phyloP scores from a whole-genome alignment of 2,329 filamentous ascomycete species.

The Exserohilum rostratum region DNA sequence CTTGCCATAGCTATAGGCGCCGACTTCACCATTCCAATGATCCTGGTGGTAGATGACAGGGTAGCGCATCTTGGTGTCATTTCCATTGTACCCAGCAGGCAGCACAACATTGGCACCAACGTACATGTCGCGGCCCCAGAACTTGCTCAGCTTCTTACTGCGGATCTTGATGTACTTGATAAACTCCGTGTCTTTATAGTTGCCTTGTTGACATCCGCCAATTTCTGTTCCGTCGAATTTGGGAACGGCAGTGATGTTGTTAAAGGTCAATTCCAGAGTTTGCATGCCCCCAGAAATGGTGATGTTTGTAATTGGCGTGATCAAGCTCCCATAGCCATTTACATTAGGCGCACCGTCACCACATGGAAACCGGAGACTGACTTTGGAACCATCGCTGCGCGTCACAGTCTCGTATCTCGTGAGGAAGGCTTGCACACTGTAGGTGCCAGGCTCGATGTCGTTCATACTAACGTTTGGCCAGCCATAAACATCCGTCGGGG shows the following conservation, averaged over 20 bases:
- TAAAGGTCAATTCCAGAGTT: slow-evolving; percentile 40
- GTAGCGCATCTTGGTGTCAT: slow-evolving; percentile 39
- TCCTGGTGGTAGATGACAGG: slow-evolving; percentile 46
- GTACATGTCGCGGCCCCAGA: slow-evolving; percentile 46
- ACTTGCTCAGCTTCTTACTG: slow-evolving; percentile 44
- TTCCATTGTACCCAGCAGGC: slow-evolving; percentile 42
- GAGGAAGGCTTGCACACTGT: slow-evolving; percentile 46
- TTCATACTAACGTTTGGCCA: slow-evolving; percentile 42
- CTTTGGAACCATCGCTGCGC: slow-evolving; percentile 45
- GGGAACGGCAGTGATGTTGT: slow-evolving; percentile 30
- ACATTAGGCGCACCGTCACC: slow-evolving; percentile 43
- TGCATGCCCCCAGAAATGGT: slow-evolving; percentile 37
- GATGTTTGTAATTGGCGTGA: slow-evolving; percentile 31
- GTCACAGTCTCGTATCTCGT: slow-evolving; percentile 45
- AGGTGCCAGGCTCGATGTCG: slow-evolving; percentile 39
- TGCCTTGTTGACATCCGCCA: slow-evolving; percentile 49
- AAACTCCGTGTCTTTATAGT: slow-evolving; percentile 43
- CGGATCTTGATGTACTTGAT: slow-evolving; percentile 49
- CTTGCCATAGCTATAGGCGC: slow-evolving; percentile 30
- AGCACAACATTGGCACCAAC: slow-evolving; percentile 48
- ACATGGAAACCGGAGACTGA: slow-evolving; percentile 47
- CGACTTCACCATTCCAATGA: slow-evolving; percentile 39
- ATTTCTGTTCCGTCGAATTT: slow-evolving; percentile 44
- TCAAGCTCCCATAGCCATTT: slow-evolving; percentile 40
- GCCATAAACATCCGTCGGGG: slow-evolving; percentile 40